Conservation (phyloP, 2,329 filamentous ascomycete genomes). For the Hymenoscyphus fructigenus region DNA sequence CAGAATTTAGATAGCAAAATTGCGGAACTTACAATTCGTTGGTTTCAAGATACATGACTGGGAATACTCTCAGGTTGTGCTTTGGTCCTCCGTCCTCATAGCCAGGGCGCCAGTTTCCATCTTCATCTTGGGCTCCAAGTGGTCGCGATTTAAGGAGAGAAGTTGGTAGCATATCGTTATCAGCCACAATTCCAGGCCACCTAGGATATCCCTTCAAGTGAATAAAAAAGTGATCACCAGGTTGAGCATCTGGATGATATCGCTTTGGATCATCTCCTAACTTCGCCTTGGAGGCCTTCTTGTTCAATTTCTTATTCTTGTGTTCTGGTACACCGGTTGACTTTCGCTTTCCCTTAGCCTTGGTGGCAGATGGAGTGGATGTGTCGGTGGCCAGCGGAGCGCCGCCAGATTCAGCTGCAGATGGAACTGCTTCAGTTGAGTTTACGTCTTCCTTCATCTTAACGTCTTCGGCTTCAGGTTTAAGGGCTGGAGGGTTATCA, state of each 20-base stretch:
- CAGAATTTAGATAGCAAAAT: neutral
- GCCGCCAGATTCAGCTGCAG: conserved; percentile 33
- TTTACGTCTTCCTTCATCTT: conserved; percentile 39
- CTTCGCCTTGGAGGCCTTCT: conserved; percentile 76
- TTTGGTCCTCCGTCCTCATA: conserved; percentile 88
- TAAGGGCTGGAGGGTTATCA: conserved; percentile 8
- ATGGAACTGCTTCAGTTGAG: conserved; percentile 32
- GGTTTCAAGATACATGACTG: conserved; percentile 91
- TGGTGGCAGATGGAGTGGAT: conserved; percentile 43
- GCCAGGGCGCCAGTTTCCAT: conserved; percentile 85
- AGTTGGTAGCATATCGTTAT: conserved; percentile 88
- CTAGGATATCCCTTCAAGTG: conserved; percentile 92
- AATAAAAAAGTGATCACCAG: conserved; percentile 89
- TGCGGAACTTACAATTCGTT: conserved; percentile 86
- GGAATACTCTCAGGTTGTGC: conserved; percentile 79
- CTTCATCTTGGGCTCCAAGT: conserved; percentile 75
- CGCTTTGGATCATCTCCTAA: conserved; percentile 60
- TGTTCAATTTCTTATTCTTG: conserved; percentile 78
- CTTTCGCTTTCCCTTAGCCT: conserved; percentile 70
- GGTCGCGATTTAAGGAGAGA: conserved; percentile 75
- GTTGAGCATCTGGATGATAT: conserved; percentile 55
- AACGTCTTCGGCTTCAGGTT: conserved; percentile 30
- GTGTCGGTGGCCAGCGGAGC: conserved; percentile 27
- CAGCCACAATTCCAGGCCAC: conserved; percentile 92
- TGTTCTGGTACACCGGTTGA: conserved; percentile 65